Percentiles rank a stretch among this genome's conserved stretches.
Conservation (phyloP, 257 asterid species). For the Przewalskia tangutica region DNA sequence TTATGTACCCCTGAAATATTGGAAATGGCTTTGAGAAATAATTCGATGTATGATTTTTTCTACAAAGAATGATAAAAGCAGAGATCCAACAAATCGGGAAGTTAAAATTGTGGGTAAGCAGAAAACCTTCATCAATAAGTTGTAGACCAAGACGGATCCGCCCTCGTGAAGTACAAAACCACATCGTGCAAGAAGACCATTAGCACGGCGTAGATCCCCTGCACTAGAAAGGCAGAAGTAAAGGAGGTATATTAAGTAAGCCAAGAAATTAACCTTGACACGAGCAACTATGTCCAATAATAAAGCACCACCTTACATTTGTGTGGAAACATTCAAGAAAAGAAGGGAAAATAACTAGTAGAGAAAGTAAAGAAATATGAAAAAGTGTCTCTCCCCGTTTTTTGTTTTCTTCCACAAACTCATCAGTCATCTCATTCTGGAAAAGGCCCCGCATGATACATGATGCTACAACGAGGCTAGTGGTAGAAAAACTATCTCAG, state of each 20-base stretch:
- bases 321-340: neutral
- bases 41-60: neutral
- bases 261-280: conserved; percentile 5
- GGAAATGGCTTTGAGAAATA: neutral
- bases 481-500: neutral
- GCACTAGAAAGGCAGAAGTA: conserved; percentile 43
- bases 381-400: neutral
- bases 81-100: neutral
- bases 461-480: neutral
- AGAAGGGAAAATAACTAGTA: neutral
- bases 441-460: neutral
- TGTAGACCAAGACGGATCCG: conserved; percentile 43
- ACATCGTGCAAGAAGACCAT: conserved; percentile 69
- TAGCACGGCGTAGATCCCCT: conserved; percentile 82
- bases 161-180: conserved; percentile 48
- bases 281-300: neutral
- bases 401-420: neutral
- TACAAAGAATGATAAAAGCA: neutral
- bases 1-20: conserved; percentile 52
- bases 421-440: neutral
- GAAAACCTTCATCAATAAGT: conserved; percentile 58
- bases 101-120: neutral
- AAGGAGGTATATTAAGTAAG: conserved; percentile 19
- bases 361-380: neutral
- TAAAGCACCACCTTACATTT: neutral